These are phyloP conservation scores for Aureoboletus auriporus DNA, from an alignment of 768 basidiomycete genomes.

Conservation along the genomic window DNA sequence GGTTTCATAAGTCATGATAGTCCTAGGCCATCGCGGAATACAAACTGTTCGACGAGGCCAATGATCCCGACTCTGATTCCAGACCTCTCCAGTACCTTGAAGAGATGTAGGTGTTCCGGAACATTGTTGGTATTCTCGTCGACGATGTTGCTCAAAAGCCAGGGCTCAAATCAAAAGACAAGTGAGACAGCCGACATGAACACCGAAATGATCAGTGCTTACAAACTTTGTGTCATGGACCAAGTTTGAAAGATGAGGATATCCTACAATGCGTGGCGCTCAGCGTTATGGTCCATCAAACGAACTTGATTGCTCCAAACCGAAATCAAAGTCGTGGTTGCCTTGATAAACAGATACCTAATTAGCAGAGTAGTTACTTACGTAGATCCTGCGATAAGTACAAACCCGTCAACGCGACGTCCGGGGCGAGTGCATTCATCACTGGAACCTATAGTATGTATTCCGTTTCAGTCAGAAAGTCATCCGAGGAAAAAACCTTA, in stretches of 20 bases:
- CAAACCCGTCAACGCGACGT: constrained; percentile 77
- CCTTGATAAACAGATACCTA: constrained; percentile 39
- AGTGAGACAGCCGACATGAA: neutral
- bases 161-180: constrained; percentile 50
- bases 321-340: constrained; percentile 93
- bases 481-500: constrained; percentile 26
- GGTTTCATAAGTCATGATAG: neutral
- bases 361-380: constrained; percentile 3
- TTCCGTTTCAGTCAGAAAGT: neutral
- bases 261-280: constrained; percentile 37
- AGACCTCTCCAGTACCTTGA: constrained; percentile 60
- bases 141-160: constrained; percentile 86
- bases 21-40: neutral
- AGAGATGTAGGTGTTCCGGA: constrained; percentile 61
- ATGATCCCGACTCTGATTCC: constrained; percentile 77
- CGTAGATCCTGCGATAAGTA: neutral
- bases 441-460: constrained; percentile 64
- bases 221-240: constrained; percentile 74
- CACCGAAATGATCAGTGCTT: constrained; percentile 21
- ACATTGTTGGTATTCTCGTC: constrained; percentile 59
- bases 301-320: constrained; percentile 31
- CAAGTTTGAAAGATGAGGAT: constrained; percentile 62
- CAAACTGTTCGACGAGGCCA: constrained; percentile 82
- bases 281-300: neutral
- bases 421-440: constrained; percentile 75